A percentile compares a stretch with the other conserved stretches of the same genome.
Evolutionary conservation across 495 filamentous ascomycete genomes (phyloP).

Genomic region (Hypoxylon crocopeplum): DNA sequence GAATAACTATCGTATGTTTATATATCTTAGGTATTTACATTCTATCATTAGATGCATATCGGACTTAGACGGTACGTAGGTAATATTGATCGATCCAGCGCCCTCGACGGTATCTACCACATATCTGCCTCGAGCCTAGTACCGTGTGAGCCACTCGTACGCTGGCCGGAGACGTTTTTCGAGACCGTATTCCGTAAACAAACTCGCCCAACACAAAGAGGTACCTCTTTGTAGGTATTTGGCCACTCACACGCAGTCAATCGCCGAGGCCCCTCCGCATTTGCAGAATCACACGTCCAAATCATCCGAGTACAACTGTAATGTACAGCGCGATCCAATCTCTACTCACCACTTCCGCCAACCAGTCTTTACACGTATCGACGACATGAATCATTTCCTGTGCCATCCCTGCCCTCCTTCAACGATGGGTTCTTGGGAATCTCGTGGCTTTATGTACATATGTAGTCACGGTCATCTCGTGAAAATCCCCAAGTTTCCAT

Average conservation of each 20-base stretch:
- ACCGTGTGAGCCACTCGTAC: too few relatives aligned
- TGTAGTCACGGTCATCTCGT: conserved; percentile 13
- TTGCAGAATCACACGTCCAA: conserved; percentile 35
- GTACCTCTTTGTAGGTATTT: conserved; percentile 8
- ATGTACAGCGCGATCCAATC: conserved; percentile 34
- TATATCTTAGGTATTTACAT: background rate
- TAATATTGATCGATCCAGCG: background rate
- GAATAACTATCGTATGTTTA: too few relatives aligned
- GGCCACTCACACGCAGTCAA: conserved; percentile 21
- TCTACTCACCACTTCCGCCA: conserved; percentile 27
- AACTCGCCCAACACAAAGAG: conserved; percentile 18
- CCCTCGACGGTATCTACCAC: too few relatives aligned
- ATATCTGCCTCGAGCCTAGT: too few relatives aligned
- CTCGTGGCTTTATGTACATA: too few relatives aligned
- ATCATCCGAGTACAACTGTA: conserved; percentile 42
- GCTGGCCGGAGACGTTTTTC: background rate
- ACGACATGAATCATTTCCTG: conserved; percentile 31
- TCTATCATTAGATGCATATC: background rate
- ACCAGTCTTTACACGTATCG: conserved; percentile 40
- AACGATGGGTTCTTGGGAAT: conserved; percentile 16
- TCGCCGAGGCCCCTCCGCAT: conserved; percentile 33
- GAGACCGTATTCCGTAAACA: conserved; percentile 17
- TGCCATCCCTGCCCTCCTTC: conserved; percentile 26
- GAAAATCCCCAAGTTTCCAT: conserved; percentile 6
- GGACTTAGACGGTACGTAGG: background rate